phyloP scores from a whole-genome alignment of 441 rosid species.

The Populus hybrid region DNA sequence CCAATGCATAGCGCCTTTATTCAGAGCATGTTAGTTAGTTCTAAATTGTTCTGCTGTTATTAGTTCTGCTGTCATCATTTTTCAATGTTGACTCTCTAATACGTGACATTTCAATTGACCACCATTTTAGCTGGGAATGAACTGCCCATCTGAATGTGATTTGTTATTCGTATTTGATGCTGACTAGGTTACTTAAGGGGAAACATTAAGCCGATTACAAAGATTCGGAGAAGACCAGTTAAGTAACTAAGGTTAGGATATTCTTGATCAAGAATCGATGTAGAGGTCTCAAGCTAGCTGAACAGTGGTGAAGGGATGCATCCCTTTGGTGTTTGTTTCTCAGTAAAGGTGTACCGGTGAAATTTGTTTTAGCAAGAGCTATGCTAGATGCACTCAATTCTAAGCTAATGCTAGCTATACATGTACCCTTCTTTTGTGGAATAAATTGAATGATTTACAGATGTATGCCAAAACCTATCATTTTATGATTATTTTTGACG shows the following conservation, averaged over 20 bases:
- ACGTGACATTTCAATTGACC: background rate
- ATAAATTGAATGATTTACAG: background rate
- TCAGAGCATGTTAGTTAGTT: background rate
- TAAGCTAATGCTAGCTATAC: background rate
- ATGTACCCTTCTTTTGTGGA: background rate
- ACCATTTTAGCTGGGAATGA: background rate
- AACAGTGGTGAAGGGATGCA: background rate
- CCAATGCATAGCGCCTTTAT: background rate
- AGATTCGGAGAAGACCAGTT: background rate
- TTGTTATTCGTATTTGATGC: background rate
- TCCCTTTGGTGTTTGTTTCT: background rate
- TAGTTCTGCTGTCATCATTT: background rate
- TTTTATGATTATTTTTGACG: background rate
- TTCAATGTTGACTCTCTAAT: background rate
- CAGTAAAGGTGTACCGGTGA: background rate
- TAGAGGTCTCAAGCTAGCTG: background rate
- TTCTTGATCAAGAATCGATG: background rate
- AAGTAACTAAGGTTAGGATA: background rate
- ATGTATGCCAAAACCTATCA: background rate
- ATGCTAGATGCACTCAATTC: background rate
- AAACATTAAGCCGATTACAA: background rate
- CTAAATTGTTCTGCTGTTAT: background rate
- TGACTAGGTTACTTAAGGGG: background rate
- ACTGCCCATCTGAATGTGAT: background rate
- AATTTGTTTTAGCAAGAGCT: background rate